Percentiles rank a stretch among this genome's conserved stretches.
These are phyloP conservation scores for Penicillium sp. DNA, from an alignment of 2,329 filamentous ascomycete species.

Conservation along the genomic window DNA sequence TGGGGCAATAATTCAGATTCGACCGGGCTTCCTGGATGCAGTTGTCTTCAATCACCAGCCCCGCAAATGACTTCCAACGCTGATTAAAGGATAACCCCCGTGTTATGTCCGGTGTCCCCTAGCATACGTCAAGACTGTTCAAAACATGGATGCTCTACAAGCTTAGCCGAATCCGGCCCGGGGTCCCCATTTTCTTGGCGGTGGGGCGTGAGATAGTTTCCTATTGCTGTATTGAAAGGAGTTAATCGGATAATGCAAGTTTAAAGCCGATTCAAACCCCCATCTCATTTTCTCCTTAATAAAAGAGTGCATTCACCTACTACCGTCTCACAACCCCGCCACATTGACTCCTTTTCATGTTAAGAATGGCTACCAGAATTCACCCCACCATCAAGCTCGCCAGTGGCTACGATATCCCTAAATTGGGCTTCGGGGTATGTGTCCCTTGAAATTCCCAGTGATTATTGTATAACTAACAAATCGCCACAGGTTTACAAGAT, in stretches of 20 bases:
- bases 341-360: neutral
- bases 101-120: too few relatives aligned
- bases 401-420: slow-evolving; percentile 60
- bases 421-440: slow-evolving; percentile 58
- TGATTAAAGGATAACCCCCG: too few relatives aligned
- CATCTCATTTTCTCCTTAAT: too few relatives aligned
- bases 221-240: neutral
- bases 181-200: too few relatives aligned
- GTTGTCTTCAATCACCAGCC: neutral
- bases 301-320: neutral
- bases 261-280: neutral
- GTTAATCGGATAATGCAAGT: neutral
- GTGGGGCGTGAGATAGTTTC: too few relatives aligned
- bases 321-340: neutral
- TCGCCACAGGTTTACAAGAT: slow-evolving; percentile 21
- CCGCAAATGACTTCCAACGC: neutral
- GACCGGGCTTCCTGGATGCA: neutral
- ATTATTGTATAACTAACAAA: neutral
- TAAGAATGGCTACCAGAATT: slow-evolving; percentile 15
- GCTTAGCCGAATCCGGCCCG: too few relatives aligned
- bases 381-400: slow-evolving; percentile 50
- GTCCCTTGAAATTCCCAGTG: neutral
- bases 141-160: too few relatives aligned
- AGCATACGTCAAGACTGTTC: too few relatives aligned
- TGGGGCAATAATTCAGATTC: too few relatives aligned